Evolutionary conservation across 352 stramenopile genomes (phyloP).

Genomic region (Globisporangium abappressorium): DNA sequence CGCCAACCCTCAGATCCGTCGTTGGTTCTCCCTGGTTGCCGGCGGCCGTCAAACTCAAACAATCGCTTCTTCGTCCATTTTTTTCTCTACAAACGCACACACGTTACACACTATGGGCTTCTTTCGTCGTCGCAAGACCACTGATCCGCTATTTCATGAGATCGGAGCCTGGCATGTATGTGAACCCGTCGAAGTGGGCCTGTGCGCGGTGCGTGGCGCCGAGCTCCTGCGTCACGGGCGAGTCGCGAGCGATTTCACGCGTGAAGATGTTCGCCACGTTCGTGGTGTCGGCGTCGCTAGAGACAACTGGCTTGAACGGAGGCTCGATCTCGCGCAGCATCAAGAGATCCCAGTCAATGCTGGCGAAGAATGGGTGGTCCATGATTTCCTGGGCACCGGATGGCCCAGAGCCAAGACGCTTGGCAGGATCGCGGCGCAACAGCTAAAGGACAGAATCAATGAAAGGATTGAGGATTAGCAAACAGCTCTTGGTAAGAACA

Average conservation of each 20-base stretch:
- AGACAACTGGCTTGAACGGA: slow-evolving; percentile 86
- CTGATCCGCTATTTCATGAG: slow-evolving; percentile 26
- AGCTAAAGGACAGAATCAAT: slow-evolving; percentile 32
- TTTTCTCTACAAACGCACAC: slow-evolving; percentile 12
- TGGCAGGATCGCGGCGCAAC: slow-evolving; percentile 78
- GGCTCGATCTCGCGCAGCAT: slow-evolving; percentile 80
- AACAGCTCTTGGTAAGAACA: neutral
- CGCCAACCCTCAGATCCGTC: neutral
- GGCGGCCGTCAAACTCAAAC: slow-evolving; percentile 6
- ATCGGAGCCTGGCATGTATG: slow-evolving; percentile 83
- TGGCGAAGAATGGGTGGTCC: slow-evolving; percentile 87
- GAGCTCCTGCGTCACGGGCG: slow-evolving; percentile 82
- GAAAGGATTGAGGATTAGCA: neutral
- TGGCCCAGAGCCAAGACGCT: slow-evolving; percentile 74
- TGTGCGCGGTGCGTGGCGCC: slow-evolving; percentile 79
- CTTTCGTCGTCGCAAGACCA: neutral
- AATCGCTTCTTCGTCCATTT: neutral
- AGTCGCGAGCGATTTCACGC: slow-evolving; percentile 83
- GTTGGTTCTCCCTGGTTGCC: neutral
- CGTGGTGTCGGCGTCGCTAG: slow-evolving; percentile 73
- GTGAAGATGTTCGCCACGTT: slow-evolving; percentile 90
- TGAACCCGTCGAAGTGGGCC: slow-evolving; percentile 93
- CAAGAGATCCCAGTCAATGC: slow-evolving; percentile 82
- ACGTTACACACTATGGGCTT: neutral
- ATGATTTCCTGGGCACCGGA: slow-evolving; percentile 88